Base-by-base conservation (phyloP, 1,284 basidiomycete genomes). In the Phenoliferia sp. region DNA sequence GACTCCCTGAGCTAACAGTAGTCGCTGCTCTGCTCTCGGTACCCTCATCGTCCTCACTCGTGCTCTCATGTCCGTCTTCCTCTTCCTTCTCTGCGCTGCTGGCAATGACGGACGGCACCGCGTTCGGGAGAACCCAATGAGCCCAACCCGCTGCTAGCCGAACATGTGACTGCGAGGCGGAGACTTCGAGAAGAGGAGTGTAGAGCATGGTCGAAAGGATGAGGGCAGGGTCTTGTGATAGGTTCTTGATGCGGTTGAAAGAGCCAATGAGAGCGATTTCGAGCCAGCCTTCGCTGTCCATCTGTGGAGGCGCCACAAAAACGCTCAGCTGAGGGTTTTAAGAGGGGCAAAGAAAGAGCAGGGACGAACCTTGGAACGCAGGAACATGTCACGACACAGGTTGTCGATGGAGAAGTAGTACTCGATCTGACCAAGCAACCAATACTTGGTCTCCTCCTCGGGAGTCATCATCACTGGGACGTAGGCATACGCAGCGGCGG, bases 281-380 rank as follows among this genome's bases (percentile, higher is more conserved):
- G 64, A 96, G 88, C 91, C 92, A 96, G 22, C 93, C 93, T 69
- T 85, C 83, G 3, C 85, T 83, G 77, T 95, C 91, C 93, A 96
- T 94, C 92, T 95, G 74, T 28, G 33, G n/a, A n/a, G 28, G 48
- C 4, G 6, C 6, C 48, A 26, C 22, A 52, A 19, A 57, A 5
- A 16, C 2, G 6, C 17, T 57, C 32, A 57, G 55, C 31, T 7
- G 7, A 7, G 6, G 31, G 28, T 16, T 55, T 16, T 28, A 16
- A 28, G 55, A 65, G 36, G 29, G 59, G 69, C 15, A 66, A 54
- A 58, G 56, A 28, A 22, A 17, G 26, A 34, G 36, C 3, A 10
- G 19, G 31, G 44, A 52, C n/a, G 19, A 17, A n/a, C 26, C 52
- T 57, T 57, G 28, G 55, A 81, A 85, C 83, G 79, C 44, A 95